Percentiles rank a stretch among this genome's conserved stretches.
Conservation (phyloP, 495 filamentous ascomycete species). For the Mytilinidion resinicola region DNA sequence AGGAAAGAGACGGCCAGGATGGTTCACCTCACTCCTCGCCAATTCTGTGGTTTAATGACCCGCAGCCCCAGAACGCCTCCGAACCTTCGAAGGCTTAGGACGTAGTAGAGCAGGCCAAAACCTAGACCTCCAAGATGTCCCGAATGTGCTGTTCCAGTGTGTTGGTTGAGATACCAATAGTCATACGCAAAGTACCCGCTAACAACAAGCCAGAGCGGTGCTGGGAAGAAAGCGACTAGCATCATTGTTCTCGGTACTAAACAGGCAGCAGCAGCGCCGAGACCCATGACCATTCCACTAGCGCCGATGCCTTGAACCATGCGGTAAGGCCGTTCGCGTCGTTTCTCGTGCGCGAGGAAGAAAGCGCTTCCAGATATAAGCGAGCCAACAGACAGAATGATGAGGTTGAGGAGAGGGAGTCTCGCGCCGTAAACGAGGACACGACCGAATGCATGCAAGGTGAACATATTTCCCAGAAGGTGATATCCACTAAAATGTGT, state of each 20-base stretch:
- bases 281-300: slow-evolving; percentile 32
- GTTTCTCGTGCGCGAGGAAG: slow-evolving; percentile 7
- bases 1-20: no score
- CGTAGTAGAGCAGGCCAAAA: slow-evolving; percentile 32
- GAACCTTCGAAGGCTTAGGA: slow-evolving; percentile 10
- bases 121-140: slow-evolving; percentile 34
- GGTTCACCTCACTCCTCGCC: no score
- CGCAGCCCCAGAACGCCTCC: neutral
- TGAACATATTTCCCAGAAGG: slow-evolving; percentile 30
- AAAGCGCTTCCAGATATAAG: slow-evolving; percentile 21
- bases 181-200: slow-evolving; percentile 28
- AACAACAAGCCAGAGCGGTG: slow-evolving; percentile 30
- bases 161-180: slow-evolving; percentile 24
- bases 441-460: slow-evolving; percentile 27
- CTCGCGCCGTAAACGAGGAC: slow-evolving; percentile 23
- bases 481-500: slow-evolving; percentile 23
- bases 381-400: slow-evolving; percentile 25
- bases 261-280: slow-evolving; percentile 26
- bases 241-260: slow-evolving; percentile 14
- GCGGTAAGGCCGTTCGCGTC: neutral
- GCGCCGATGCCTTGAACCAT: slow-evolving; percentile 24
- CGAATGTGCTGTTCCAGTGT: slow-evolving; percentile 25
- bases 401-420: slow-evolving; percentile 9
- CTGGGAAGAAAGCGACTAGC: slow-evolving; percentile 28
- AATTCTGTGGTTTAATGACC: no score